Base-by-base conservation (phyloP, 352 stramenopile species). In the Globisporangium splendens region DNA sequence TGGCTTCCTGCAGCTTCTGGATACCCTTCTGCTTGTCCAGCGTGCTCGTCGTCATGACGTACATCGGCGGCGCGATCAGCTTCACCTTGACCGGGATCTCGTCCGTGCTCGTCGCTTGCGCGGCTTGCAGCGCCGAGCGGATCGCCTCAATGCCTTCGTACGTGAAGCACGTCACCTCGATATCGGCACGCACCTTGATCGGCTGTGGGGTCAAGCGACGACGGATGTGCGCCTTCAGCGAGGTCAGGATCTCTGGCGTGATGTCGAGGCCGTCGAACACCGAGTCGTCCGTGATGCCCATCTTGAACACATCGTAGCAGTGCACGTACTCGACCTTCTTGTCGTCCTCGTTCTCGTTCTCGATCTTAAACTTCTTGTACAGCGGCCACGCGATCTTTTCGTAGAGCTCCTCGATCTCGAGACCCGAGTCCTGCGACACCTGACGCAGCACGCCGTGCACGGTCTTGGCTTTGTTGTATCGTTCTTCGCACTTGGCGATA, bases 91-190 rank as follows among this genome's bases (percentile, higher is more conserved):
- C 96, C 0, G 88, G 89, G 28, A 94, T 91, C 15, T 97, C 89
- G 42, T 98, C 90, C 43, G 83, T 92, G 50, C 89, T 87, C 24
- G 89, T 59, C 33, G 73, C 73, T 68, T 98, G 83, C 22, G 70
- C 90, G n/a, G 83, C 86, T 61, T 98, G 91, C 42, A 99, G 82
- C 18, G 97, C 97, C 54, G 96, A 96, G 21, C 96, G 93, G 61
- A 99, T 99, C 46, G 97, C 97, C 68, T 99, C 97, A 66, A 99
- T 99, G 38, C 97, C 98, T 71, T 99, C 97, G 79, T 99, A 99
- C 47, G 94, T 98, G 74, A 99, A 99, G 85, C 98, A 99, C 41
- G 95, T 99, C 51, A 99, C 96, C 63, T 99, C 97, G 68, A 99
- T 98, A 69, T 99, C 98, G 33, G 96, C 96, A 47, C 98, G 93